Conservation (phyloP, 2,329 filamentous ascomycete genomes). For the Xylariomycetidae sp. region DNA sequence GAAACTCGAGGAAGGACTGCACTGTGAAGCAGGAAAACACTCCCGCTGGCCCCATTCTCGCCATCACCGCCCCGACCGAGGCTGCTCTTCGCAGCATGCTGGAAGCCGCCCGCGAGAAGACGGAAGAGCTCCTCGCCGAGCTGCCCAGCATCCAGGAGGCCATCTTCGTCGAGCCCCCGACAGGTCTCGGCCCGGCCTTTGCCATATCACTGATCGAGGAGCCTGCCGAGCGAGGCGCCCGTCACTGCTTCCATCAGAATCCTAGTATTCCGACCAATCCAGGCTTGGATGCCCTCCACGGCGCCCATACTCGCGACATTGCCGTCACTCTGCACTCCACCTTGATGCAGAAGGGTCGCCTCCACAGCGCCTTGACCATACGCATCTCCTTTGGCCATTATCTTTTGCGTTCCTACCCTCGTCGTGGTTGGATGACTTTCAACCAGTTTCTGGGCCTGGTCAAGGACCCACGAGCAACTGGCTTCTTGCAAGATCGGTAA, state of each 20-base stretch:
- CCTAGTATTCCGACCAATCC: too few species aligned
- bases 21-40: constrained; percentile 8
- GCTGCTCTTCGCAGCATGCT: too few species aligned
- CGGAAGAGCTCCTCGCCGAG: constrained; percentile 9
- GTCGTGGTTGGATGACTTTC: too few species aligned
- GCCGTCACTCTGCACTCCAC: constrained; percentile 10
- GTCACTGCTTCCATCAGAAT: too few species aligned
- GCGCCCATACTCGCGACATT: too few species aligned
- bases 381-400: constrained; percentile 15
- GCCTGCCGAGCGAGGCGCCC: too few species aligned
- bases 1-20: constrained; percentile 32
- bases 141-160: constrained; percentile 7
- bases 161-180: constrained; percentile 21
- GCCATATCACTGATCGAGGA: too few species aligned
- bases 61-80: constrained; percentile 9
- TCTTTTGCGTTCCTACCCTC: constrained; percentile 9
- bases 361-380: constrained; percentile 11
- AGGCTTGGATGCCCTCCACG: too few species aligned
- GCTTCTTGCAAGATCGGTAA: constrained; percentile 13
- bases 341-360: constrained; percentile 13
- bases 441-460: constrained; percentile 17
- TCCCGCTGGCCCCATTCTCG: constrained; percentile 8
- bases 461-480: constrained; percentile 14
- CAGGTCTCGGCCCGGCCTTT: too few species aligned
- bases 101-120: constrained; percentile 9